A percentile compares a stretch with the other conserved stretches of the same genome.
Conservation (phyloP, 2,329 filamentous ascomycete species). For the Cadophora luteo-olivacea region DNA sequence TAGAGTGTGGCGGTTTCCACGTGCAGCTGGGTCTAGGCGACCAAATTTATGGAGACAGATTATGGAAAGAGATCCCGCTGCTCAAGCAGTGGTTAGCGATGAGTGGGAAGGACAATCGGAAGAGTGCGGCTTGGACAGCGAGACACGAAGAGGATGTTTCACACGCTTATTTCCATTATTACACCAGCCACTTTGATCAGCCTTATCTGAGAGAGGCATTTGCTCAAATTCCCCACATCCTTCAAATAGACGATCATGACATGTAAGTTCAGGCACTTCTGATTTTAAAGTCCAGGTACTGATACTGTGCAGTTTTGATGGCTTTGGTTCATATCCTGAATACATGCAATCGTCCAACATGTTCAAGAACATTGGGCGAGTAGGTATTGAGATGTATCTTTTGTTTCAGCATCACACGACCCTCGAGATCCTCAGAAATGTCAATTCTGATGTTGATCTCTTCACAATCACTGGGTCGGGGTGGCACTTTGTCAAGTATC, state of each 20-base stretch:
- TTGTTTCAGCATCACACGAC: constrained; percentile 99
- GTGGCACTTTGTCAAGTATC: constrained; percentile 98
- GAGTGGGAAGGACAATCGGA: constrained; percentile 90
- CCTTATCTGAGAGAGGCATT: constrained; percentile 93
- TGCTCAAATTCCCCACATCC: constrained; percentile 93
- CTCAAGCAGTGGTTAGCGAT: constrained; percentile 95
- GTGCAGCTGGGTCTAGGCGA: constrained; percentile 90
- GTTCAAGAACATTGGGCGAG: constrained; percentile 96
- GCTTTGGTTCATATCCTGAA: constrained; percentile 94
- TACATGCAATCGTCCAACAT: constrained; percentile 98
- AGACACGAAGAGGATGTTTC: constrained; percentile 94
- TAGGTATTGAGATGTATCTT: constrained; percentile 97
- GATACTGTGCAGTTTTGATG: constrained; percentile 76
- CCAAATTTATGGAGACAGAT: constrained; percentile 91
- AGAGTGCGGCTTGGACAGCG: constrained; percentile 89
- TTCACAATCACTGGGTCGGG: constrained; percentile 97
- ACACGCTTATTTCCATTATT: constrained; percentile 98
- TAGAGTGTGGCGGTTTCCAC: constrained; percentile 95
- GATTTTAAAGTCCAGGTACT: neutral
- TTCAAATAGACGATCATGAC: constrained; percentile 95
- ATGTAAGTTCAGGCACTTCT: constrained; percentile 70
- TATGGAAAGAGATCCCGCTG: constrained; percentile 95
- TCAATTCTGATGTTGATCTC: constrained; percentile 85
- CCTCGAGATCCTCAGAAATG: constrained; percentile 87
- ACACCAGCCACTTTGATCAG: constrained; percentile 97